Evolutionary conservation across 345 rosid genomes (phyloP).

Genomic region (Dipteronia sinensis): DNA sequence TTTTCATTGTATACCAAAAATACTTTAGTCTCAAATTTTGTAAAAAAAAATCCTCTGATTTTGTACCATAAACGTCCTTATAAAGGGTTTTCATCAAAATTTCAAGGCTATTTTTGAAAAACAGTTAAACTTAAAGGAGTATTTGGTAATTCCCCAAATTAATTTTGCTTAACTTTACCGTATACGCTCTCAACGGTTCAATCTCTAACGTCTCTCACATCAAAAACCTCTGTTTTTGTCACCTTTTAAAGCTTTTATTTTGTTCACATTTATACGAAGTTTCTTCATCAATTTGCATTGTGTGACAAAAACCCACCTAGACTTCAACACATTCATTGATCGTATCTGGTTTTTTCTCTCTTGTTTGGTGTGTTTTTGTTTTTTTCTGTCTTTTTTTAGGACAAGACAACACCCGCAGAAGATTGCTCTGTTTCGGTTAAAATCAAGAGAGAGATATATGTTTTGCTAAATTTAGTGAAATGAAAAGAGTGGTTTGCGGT

Average conservation of each 20-base stretch:
- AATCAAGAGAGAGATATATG: no score
- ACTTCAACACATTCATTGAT: neutral
- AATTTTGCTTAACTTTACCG: neutral
- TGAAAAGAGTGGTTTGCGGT: neutral
- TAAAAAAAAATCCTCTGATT: no score
- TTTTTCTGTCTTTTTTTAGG: neutral
- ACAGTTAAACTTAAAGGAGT: no score
- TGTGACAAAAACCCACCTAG: neutral
- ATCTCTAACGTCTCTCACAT: constrained; percentile 1
- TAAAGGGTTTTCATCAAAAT: no score
- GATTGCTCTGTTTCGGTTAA: neutral
- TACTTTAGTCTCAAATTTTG: no score
- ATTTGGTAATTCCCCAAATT: no score
- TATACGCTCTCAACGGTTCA: neutral
- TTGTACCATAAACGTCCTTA: no score
- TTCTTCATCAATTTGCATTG: neutral
- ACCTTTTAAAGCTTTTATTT: neutral
- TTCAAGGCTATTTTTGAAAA: no score
- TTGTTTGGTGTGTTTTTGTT: no score
- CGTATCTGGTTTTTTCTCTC: neutral
- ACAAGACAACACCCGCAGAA: neutral
- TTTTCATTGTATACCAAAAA: no score
- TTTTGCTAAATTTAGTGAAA: no score
- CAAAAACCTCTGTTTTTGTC: neutral
- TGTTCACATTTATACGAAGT: neutral